Evolutionary conservation across 306 rosid species (phyloP), one percentile per base, ranked within the genome.

Genomic region (Rosa multiflora): DNA sequence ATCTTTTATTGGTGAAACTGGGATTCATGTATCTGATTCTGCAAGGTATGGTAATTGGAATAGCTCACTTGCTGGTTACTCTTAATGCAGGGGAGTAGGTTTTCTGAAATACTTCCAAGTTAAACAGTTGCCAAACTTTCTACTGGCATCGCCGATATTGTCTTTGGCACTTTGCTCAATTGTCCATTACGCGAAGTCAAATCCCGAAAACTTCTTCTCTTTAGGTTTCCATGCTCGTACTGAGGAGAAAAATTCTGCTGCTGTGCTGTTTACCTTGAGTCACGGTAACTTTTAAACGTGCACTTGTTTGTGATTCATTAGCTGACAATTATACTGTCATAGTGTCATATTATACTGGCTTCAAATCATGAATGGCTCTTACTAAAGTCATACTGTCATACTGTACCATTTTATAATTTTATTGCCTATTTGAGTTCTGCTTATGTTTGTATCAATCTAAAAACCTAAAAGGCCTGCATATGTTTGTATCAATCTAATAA

Each of bases 91-190:
- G 99, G 91, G 89, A 70, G 97, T 88, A 53, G 99, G 98, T 83
- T 95, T 95, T 92, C 86, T 91, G 90, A 90, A 75, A 82, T 90
- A 90, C 79, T 95, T 92, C 82, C 98, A 82, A 84, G 79, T 95
- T 73, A 88, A 92, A 78, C 98, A 88, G 86, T 78, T 95, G 87
- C 99, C 96, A 29, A 95, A 95, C 84, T 95, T 95, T 81, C 91
- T 92, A 71, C 91, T 95, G 53, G 97, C 98, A 61, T 89, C 91
- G 11, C 99, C 99, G 4, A 85, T 91, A 71, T 82, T 92, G 74
- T 89, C 97, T 78, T 76, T 95, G 85, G 87, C 91, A 48, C 70
- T 92, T 78, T 92, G 81, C 83, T 87, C 99, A 46, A 39, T 95
- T 59, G 84, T 89, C 78, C 87, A 90, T 78, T 91, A 88, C 49